phyloP scores from a whole-genome alignment of 2,329 filamentous ascomycete genomes.

The Anthostomella pinea region DNA sequence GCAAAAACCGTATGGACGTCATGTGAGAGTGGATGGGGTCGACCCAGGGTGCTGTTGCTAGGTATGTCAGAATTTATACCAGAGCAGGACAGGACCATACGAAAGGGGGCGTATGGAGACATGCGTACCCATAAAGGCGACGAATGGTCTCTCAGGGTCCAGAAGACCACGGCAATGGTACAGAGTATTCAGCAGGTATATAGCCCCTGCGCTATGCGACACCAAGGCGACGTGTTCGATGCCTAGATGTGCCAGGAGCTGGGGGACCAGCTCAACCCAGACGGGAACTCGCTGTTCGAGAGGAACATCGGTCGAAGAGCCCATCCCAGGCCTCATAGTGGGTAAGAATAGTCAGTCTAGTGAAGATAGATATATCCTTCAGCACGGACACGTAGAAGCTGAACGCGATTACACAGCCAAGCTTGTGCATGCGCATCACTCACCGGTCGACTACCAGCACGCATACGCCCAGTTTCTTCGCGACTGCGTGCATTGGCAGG shows the following conservation, averaged over 20 bases:
- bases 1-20: conserved; percentile 2
- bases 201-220: conserved; percentile 9
- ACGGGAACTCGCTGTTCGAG: background rate
- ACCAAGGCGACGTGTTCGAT: conserved; percentile 7
- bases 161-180: conserved; percentile 5
- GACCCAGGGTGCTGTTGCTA: conserved; percentile 10
- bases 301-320: conserved; percentile 6
- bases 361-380: too few relatives aligned
- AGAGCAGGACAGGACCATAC: too few relatives aligned
- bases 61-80: too few relatives aligned
- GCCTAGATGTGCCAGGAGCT: conserved; percentile 5
- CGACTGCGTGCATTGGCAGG: conserved; percentile 9
- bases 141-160: conserved; percentile 6
- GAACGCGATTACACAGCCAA: too few relatives aligned
- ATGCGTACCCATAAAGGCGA: conserved; percentile 12
- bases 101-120: background rate
- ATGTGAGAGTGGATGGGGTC: conserved; percentile 5
- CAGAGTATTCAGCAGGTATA: conserved; percentile 10
- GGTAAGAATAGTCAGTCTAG: too few relatives aligned
- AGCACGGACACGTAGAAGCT: too few relatives aligned
- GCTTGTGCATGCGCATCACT: too few relatives aligned
- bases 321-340: conserved; percentile 6
- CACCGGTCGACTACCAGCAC: conserved; percentile 14
- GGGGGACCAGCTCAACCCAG: conserved; percentile 16
- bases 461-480: conserved; percentile 11